Percentiles rank a stretch among this genome's conserved stretches.
These are phyloP conservation scores for Fomitopsis pulvina DNA, from an alignment of 768 basidiomycete species.

Conservation along the genomic window DNA sequence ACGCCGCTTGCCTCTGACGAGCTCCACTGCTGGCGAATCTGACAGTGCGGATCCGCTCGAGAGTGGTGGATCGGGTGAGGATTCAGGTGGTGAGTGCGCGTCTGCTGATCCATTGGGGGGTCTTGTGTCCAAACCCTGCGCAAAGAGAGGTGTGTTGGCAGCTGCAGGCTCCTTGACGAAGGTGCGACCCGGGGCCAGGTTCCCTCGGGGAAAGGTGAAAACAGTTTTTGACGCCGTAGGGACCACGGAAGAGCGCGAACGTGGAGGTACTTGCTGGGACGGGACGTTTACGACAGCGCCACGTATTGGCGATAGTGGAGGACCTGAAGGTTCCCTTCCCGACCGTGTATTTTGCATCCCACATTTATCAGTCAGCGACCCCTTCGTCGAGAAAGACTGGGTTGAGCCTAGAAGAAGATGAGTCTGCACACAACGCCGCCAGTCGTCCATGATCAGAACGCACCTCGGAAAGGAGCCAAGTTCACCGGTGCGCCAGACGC, in stretches of 20 bases:
- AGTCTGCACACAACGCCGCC: background rate
- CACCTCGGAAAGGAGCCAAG: background rate
- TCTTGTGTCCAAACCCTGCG: no score
- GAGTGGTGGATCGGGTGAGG: background rate
- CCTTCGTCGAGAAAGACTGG: background rate
- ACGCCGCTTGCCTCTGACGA: constrained; percentile 36
- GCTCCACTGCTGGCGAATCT: background rate
- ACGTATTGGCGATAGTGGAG: background rate
- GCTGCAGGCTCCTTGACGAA: no score
- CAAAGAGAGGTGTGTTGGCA: no score
- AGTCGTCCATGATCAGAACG: background rate
- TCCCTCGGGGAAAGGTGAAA: background rate
- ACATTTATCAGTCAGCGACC: background rate
- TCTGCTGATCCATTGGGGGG: no score
- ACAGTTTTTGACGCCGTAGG: background rate
- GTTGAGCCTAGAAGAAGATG: background rate
- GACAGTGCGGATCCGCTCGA: background rate
- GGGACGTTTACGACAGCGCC: background rate
- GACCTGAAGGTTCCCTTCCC: no score
- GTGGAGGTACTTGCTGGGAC: background rate
- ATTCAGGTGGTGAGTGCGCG: background rate
- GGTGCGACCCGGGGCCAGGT: no score
- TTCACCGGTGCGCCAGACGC: background rate
- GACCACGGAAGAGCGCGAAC: background rate
- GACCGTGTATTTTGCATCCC: no score